A percentile compares a stretch with the other conserved stretches of the same genome.
Evolutionary conservation across 352 stramenopile genomes (phyloP).

Genomic region (Plasmopara muralis): DNA sequence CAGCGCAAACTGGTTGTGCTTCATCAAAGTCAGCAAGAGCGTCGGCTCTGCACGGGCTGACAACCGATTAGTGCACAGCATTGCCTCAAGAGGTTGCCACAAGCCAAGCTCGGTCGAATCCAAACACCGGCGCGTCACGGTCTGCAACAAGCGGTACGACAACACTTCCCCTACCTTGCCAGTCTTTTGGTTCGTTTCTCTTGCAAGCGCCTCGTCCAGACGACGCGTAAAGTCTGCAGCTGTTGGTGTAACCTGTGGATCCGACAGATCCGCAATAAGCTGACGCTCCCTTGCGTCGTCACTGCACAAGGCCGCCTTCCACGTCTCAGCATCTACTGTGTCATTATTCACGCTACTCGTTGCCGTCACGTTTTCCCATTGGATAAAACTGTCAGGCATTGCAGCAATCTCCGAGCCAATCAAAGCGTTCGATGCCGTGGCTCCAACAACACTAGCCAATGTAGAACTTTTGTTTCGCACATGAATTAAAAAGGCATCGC

Average conservation of each 20-base stretch:
- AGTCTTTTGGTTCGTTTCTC: slow-evolving; percentile 21
- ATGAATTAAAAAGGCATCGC: slow-evolving; percentile 53
- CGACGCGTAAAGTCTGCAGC: slow-evolving; percentile 40
- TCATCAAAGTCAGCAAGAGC: slow-evolving; percentile 57
- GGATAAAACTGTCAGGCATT: slow-evolving; percentile 37
- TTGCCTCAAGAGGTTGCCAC: slow-evolving; percentile 45
- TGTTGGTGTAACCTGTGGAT: slow-evolving; percentile 33
- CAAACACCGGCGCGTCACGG: slow-evolving; percentile 55
- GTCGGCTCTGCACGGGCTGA: slow-evolving; percentile 55
- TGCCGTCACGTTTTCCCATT: slow-evolving; percentile 35
- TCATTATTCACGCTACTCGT: slow-evolving; percentile 25
- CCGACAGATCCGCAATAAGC: slow-evolving; percentile 43
- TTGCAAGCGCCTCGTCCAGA: slow-evolving; percentile 38
- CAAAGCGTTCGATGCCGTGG: slow-evolving; percentile 14
- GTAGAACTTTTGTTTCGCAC: slow-evolving; percentile 70
- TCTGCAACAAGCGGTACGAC: slow-evolving; percentile 56
- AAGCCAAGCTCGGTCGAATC: slow-evolving; percentile 42
- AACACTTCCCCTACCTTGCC: slow-evolving; percentile 15
- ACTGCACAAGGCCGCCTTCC: slow-evolving; percentile 44
- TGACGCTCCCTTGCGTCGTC: slow-evolving; percentile 45
- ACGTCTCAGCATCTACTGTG: slow-evolving; percentile 31
- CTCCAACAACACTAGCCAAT: slow-evolving; percentile 60
- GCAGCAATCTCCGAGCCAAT: slow-evolving; percentile 11
- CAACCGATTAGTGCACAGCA: slow-evolving; percentile 50
- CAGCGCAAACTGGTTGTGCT: slow-evolving; percentile 56